A percentile compares a stretch with the other conserved stretches of the same genome.
These are phyloP conservation scores for Leucogyrophana mollusca DNA, from an alignment of 768 basidiomycete species.

Conservation along the genomic window DNA sequence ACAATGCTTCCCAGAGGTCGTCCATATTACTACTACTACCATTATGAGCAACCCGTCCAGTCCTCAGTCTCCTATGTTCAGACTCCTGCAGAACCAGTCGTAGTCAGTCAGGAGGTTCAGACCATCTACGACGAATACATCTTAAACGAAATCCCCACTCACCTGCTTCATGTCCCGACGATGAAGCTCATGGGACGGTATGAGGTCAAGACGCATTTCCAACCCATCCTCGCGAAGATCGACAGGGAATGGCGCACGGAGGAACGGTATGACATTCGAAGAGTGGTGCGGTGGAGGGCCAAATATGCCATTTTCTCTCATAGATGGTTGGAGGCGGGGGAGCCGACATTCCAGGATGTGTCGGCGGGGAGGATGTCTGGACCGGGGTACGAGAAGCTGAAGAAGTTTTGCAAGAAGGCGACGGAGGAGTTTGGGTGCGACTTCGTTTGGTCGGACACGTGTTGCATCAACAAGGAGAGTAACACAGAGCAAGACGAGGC, in stretches of 20 bases:
- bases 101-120: too few species aligned
- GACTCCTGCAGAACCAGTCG: too few species aligned
- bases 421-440: background rate
- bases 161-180: constrained; percentile 10
- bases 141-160: constrained; percentile 11
- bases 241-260: too few species aligned
- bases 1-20: too few species aligned
- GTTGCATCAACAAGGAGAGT: constrained; percentile 22
- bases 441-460: constrained; percentile 16
- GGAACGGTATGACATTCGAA: too few species aligned
- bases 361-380: constrained; percentile 14
- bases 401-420: constrained; percentile 26
- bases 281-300: constrained; percentile 1
- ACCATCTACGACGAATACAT: too few species aligned
- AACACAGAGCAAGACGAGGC: constrained; percentile 25
- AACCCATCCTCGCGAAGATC: too few species aligned
- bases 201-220: background rate
- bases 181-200: constrained; percentile 3
- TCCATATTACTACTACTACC: too few species aligned
- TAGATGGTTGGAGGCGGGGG: constrained; percentile 19
- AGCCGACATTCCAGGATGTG: constrained; percentile 21
- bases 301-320: constrained; percentile 26
- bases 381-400: constrained; percentile 22
- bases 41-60: too few species aligned
- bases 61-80: too few species aligned